These are phyloP conservation scores for Eimeria tenella DNA, from an alignment of 169 alveolate species.

Conservation along the genomic window DNA sequence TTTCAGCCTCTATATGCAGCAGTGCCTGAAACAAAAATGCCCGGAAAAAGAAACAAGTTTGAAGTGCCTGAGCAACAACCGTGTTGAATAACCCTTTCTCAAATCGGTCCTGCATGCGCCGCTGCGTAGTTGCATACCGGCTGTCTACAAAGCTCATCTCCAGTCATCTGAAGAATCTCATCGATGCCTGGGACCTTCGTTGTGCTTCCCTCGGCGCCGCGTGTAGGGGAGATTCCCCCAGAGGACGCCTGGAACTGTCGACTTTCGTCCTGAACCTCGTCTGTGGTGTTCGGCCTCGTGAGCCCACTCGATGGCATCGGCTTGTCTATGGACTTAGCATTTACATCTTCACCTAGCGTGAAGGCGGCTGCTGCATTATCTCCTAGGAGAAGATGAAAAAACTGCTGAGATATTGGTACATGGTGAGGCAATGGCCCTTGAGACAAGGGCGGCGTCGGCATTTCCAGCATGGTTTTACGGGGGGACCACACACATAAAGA, in stretches of 20 bases:
- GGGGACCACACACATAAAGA: no score
- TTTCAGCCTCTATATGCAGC: constrained; percentile 38
- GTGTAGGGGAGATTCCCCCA: background rate
- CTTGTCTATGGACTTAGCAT: background rate
- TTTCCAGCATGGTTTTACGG: background rate
- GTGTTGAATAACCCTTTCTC: background rate
- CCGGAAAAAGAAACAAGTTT: background rate
- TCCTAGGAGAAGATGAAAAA: constrained; percentile 55
- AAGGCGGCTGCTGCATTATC: constrained; percentile 6
- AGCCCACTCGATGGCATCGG: background rate
- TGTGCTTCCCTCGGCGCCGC: background rate
- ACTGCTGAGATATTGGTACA: constrained; percentile 27
- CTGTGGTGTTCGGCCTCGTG: background rate
- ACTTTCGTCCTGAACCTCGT: background rate
- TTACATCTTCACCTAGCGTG: background rate
- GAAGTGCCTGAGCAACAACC: background rate
- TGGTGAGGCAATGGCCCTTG: background rate
- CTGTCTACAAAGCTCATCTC: constrained; percentile 62
- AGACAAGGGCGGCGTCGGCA: background rate
- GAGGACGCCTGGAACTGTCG: background rate
- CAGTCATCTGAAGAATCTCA: constrained; percentile 26
- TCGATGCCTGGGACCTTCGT: constrained; percentile 19
- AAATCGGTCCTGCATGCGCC: background rate
- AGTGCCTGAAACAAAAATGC: constrained; percentile 15
- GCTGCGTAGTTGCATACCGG: constrained; percentile 23